These are phyloP conservation scores for Torulaspora gathmanii DNA, from an alignment of 805 yeast species.

Conservation along the genomic window DNA sequence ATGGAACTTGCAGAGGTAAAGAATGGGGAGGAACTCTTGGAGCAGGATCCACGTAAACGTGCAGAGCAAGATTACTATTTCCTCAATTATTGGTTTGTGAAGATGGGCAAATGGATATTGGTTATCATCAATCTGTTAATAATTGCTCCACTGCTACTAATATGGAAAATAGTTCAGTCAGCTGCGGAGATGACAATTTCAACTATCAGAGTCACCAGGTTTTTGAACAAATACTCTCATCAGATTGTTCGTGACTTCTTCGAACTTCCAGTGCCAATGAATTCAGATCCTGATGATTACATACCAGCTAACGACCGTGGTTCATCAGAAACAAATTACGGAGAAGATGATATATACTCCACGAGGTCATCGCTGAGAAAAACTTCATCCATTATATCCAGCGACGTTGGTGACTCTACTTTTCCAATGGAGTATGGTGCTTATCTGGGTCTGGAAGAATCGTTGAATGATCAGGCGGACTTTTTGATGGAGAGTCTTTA, in stretches of 20 bases:
- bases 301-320: not conserved
- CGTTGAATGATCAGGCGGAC: conserved; percentile 58
- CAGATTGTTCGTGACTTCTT: conserved; percentile 25
- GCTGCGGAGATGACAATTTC: conserved; percentile 42
- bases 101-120: conserved; percentile 46
- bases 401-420: not conserved
- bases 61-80: conserved; percentile 15
- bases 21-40: not conserved
- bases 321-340: conserved; percentile 2
- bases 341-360: conserved; percentile 2
- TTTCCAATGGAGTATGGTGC: conserved; percentile 6
- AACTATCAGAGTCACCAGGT: conserved; percentile 35
- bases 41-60: not conserved
- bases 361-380: conserved; percentile 7
- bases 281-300: conserved; percentile 1
- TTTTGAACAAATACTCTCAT: conserved; percentile 28
- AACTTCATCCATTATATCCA: conserved; percentile 9
- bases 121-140: conserved; percentile 45
- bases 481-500: conserved; percentile 59
- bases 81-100: conserved; percentile 34
- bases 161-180: conserved; percentile 48
- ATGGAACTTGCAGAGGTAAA: not conserved
- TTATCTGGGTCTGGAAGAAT: conserved; percentile 31
- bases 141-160: conserved; percentile 58
- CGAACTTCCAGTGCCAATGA: conserved; percentile 12